Conservation (phyloP, 139 green algal species). For the Chlorella vulgaris region DNA sequence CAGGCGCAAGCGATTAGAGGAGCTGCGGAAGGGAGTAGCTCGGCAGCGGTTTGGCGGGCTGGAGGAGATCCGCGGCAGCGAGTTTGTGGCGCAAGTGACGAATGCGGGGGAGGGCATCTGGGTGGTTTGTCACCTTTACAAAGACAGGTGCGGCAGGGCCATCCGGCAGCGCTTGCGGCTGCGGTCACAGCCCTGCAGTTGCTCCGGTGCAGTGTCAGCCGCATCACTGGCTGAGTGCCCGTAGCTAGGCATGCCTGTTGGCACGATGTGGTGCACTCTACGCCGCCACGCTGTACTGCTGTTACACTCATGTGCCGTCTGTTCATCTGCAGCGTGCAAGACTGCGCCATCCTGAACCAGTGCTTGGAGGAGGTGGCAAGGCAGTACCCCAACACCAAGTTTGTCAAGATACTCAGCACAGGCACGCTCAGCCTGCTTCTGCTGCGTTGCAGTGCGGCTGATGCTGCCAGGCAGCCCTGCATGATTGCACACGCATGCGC, state of each 20-base stretch:
- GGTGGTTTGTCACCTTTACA: slow-evolving; percentile 88
- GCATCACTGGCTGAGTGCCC: too few species aligned
- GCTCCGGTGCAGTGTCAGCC: too few species aligned
- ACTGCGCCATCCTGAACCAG: slow-evolving; percentile 66
- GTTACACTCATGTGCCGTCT: too few species aligned
- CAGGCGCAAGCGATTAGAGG: slow-evolving; percentile 74
- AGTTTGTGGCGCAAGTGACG: slow-evolving; percentile 88
- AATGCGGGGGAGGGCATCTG: slow-evolving; percentile 70
- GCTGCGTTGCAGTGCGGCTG: not conserved
- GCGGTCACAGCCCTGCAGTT: too few species aligned
- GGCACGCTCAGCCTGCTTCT: slow-evolving; percentile 19
- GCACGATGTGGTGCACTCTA: not conserved
- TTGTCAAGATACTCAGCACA: slow-evolving; percentile 88
- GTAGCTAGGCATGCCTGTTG: too few species aligned
- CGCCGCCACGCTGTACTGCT: too few species aligned
- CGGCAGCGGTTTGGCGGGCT: slow-evolving; percentile 67
- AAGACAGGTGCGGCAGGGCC: slow-evolving; percentile 56
- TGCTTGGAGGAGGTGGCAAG: slow-evolving; percentile 78
- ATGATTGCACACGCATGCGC: not conserved
- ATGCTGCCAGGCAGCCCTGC: not conserved
- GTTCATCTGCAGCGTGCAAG: slow-evolving; percentile 60
- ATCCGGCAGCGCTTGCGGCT: not conserved
- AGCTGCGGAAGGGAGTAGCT: slow-evolving; percentile 60
- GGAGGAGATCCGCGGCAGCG: slow-evolving; percentile 66
- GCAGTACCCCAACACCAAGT: slow-evolving; percentile 84